Percentiles rank a stretch among this genome's conserved stretches.
phyloP scores from a whole-genome alignment of 768 basidiomycete species.

The Suillus alpinus region DNA sequence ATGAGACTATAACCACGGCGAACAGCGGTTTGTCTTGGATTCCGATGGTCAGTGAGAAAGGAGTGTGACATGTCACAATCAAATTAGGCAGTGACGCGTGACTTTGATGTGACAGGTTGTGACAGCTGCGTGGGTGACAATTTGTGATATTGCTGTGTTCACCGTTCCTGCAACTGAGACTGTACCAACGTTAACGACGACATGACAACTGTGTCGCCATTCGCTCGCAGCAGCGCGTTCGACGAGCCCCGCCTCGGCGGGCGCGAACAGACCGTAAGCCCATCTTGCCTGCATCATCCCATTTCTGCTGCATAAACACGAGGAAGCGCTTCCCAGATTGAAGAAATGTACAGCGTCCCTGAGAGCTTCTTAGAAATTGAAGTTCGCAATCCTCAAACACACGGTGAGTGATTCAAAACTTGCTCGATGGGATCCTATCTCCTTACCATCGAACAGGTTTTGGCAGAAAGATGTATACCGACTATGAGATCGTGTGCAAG shows the following conservation, averaged over 20 bases:
- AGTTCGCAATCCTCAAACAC: constrained; percentile 94
- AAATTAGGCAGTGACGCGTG: neutral
- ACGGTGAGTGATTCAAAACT: constrained; percentile 51
- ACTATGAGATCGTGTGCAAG: constrained; percentile 98
- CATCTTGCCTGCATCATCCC: constrained; percentile 1
- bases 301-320: constrained; percentile 28
- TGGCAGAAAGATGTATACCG: constrained; percentile 98
- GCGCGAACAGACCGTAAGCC: constrained; percentile 57
- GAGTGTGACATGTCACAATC: no score
- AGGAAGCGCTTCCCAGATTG: constrained; percentile 59
- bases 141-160: neutral
- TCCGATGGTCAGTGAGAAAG: neutral
- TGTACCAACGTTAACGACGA: constrained; percentile 13
- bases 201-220: constrained; percentile 48
- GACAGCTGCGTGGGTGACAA: neutral
- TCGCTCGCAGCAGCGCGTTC: constrained; percentile 58
- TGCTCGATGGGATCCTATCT: neutral
- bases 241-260: constrained; percentile 49
- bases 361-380: constrained; percentile 98
- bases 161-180: neutral
- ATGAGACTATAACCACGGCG: neutral
- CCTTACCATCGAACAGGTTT: constrained; percentile 54
- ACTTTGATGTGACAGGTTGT: neutral
- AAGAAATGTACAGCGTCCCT: constrained; percentile 98
- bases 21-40: neutral